Percentiles rank a stretch among this genome's conserved stretches.
Evolutionary conservation across 2,329 filamentous ascomycete species (phyloP).

Genomic region (Talaromyces sp.): DNA sequence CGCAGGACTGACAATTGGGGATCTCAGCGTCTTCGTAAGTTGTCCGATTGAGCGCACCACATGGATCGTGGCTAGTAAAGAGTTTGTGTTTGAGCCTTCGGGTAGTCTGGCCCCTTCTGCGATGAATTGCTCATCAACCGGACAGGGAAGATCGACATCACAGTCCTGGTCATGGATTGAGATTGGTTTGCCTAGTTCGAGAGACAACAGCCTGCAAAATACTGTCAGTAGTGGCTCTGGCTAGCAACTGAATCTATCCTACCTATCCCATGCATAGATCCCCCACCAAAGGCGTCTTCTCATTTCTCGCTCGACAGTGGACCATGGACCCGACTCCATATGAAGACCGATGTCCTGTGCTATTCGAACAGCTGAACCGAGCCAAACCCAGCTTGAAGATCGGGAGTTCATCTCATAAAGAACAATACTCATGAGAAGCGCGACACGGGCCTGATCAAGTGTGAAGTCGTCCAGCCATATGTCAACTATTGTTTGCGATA

Average conservation of each 20-base stretch:
- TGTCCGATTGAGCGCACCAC: slow-evolving; percentile 74
- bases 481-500: slow-evolving; percentile 66
- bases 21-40: slow-evolving; percentile 66
- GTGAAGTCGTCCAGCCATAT: slow-evolving; percentile 76
- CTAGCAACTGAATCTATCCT: neutral
- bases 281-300: slow-evolving; percentile 89
- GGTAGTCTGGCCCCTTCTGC: slow-evolving; percentile 47
- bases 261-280: slow-evolving; percentile 85
- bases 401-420: slow-evolving; percentile 83
- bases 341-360: slow-evolving; percentile 83
- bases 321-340: slow-evolving; percentile 67
- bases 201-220: slow-evolving; percentile 60
- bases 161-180: slow-evolving; percentile 86
- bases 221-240: neutral
- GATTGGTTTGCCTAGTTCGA: slow-evolving; percentile 76
- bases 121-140: slow-evolving; percentile 69
- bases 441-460: slow-evolving; percentile 69
- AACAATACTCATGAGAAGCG: slow-evolving; percentile 72
- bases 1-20: slow-evolving; percentile 61
- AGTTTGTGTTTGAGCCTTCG: slow-evolving; percentile 58
- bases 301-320: slow-evolving; percentile 77
- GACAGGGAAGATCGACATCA: slow-evolving; percentile 74
- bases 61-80: slow-evolving; percentile 74
- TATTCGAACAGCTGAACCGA: slow-evolving; percentile 73
- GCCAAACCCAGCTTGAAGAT: slow-evolving; percentile 80